Percentiles rank a stretch among this genome's conserved stretches.
Evolutionary conservation across 2,329 filamentous ascomycete genomes (phyloP).

Genomic region (Xylaria multiplex): DNA sequence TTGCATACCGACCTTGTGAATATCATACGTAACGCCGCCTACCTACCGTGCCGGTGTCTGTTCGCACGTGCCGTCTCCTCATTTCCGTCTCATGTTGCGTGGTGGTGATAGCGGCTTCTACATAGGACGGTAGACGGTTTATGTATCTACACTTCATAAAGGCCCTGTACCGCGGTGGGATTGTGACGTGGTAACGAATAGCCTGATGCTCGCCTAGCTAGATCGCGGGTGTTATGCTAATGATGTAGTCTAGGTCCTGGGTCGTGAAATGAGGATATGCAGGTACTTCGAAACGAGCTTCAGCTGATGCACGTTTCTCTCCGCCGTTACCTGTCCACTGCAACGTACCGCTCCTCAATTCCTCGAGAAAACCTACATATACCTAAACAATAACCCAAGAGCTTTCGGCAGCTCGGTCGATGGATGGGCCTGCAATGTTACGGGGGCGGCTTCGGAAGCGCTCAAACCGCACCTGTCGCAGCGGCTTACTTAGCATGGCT

Average conservation of each 20-base stretch:
- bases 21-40: not conserved
- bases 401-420: not conserved
- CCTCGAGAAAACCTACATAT: constrained; percentile 1
- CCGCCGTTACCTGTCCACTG: not conserved
- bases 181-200: not conserved
- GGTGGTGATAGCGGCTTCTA: not conserved
- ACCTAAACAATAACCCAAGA: not conserved
- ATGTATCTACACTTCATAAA: not conserved
- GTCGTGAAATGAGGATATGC: not conserved
- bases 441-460: not conserved
- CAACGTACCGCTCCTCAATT: constrained; percentile 3
- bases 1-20: constrained; percentile 5
- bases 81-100: not conserved
- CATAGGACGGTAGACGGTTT: not conserved
- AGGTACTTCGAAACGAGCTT: constrained; percentile 17
- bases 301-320: constrained; percentile 13
- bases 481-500: constrained; percentile 13
- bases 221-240: not conserved
- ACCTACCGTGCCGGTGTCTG: not conserved
- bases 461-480: constrained; percentile 7
- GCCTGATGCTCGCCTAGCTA: not conserved
- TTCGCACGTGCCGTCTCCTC: not conserved
- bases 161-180: not conserved
- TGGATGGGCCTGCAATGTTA: not conserved
- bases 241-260: not conserved